Evolutionary conservation across 805 yeast genomes (phyloP).

Genomic region (Starmera caribaea): DNA sequence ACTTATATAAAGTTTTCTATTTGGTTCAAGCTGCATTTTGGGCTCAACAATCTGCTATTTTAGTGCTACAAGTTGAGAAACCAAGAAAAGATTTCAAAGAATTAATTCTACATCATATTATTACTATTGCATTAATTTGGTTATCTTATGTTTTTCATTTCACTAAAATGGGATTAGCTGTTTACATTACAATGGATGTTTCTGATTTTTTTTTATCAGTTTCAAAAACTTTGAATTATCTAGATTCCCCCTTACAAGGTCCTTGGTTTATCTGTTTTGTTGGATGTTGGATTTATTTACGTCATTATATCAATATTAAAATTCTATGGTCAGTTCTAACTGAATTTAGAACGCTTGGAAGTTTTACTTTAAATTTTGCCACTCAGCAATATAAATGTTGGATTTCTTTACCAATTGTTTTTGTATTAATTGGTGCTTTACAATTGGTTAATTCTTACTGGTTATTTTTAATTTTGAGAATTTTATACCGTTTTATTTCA

Average conservation of each 20-base stretch:
- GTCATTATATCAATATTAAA: conserved; percentile 76
- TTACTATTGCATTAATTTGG: conserved; percentile 82
- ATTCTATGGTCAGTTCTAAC: conserved; percentile 81
- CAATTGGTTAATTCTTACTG: conserved; percentile 85
- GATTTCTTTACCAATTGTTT: conserved; percentile 88
- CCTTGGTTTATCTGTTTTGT: conserved; percentile 66
- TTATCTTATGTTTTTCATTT: conserved; percentile 88
- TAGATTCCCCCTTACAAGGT: conserved; percentile 55
- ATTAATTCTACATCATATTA: conserved; percentile 84
- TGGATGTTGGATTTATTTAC: conserved; percentile 71
- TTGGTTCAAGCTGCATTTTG: conserved; percentile 93
- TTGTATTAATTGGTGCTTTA: conserved; percentile 63
- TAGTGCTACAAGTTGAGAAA: conserved; percentile 78
- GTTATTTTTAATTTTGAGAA: conserved; percentile 74
- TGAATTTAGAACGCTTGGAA: conserved; percentile 81
- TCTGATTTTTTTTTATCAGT: conserved; percentile 81
- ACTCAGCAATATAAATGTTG: conserved; percentile 95
- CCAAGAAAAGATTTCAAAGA: conserved; percentile 93
- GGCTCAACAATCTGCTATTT: conserved; percentile 89
- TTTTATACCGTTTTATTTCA: conserved; percentile 54
- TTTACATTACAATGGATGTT: conserved; percentile 92
- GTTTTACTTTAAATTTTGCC: conserved; percentile 69
- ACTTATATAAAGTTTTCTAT: conserved; percentile 69
- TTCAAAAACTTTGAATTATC: conserved; percentile 81
- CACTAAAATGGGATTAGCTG: conserved; percentile 88